Percentiles rank a stretch among this genome's conserved stretches.
phyloP scores from a whole-genome alignment of 2,329 filamentous ascomycete genomes.

The Apiospora phragmitis region DNA sequence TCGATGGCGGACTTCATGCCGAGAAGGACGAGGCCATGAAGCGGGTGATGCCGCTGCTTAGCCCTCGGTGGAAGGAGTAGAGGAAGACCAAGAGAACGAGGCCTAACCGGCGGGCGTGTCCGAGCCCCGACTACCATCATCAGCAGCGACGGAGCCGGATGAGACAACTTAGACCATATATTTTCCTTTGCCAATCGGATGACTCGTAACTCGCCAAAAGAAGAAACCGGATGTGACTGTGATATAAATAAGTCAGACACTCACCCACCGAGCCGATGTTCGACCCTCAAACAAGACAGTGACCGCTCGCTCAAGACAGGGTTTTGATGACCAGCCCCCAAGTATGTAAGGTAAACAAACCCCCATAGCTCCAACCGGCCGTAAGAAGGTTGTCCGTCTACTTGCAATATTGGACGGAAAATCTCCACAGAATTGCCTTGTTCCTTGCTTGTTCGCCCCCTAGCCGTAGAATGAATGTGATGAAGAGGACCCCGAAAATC shows the following conservation, averaged over 20 bases:
- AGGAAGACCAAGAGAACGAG: background rate
- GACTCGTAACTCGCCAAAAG: background rate
- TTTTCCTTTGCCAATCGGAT: background rate
- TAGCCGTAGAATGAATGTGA: background rate
- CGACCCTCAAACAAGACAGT: constrained; percentile 2
- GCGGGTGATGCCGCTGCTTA: background rate
- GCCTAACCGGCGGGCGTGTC: background rate
- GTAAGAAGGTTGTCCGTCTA: background rate
- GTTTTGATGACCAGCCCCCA: background rate
- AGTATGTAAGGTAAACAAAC: background rate
- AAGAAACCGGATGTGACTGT: background rate
- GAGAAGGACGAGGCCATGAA: constrained; percentile 2
- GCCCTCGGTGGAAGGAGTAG: background rate
- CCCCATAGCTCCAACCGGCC: background rate
- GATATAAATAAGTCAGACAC: constrained; percentile 6
- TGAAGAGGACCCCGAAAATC: background rate
- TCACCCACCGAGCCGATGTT: background rate
- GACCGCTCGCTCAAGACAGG: background rate
- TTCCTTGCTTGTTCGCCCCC: background rate
- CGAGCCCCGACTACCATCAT: background rate
- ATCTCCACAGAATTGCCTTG: background rate
- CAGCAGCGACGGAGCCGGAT: background rate
- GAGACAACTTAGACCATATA: background rate
- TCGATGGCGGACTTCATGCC: background rate
- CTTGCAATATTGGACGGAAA: background rate